Conservation (phyloP, 192 early-diverging fungal species). For the Rhizophagus sp. region DNA sequence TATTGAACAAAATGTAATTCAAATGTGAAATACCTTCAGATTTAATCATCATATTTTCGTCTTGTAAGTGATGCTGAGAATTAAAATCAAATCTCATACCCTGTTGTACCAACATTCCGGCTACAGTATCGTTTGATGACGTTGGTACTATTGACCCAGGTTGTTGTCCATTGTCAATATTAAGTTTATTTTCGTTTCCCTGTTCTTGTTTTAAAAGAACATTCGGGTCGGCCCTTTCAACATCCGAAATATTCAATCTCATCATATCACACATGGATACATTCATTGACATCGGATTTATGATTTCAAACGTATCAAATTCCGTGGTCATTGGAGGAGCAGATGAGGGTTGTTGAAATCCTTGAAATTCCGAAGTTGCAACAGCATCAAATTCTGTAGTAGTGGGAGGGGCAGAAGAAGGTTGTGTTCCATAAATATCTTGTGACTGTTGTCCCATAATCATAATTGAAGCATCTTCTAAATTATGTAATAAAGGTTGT, state of each 20-base stretch:
- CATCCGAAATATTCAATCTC: not conserved
- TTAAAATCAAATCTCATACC: slow-evolving; percentile 6
- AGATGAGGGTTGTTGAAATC: slow-evolving; percentile 28
- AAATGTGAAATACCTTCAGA: slow-evolving; percentile 9
- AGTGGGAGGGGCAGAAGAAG: slow-evolving; percentile 34
- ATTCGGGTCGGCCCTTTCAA: not conserved
- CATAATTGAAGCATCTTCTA: not conserved
- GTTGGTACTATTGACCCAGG: not conserved
- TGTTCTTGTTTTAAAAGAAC: not conserved
- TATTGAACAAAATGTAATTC: too few relatives aligned
- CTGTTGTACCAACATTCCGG: slow-evolving; percentile 9
- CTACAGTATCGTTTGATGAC: slow-evolving; percentile 9
- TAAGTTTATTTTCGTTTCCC: not conserved
- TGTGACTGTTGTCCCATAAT: slow-evolving; percentile 11
- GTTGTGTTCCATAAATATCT: slow-evolving; percentile 18
- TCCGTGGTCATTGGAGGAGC: slow-evolving; percentile 24
- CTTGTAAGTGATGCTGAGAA: slow-evolving; percentile 9
- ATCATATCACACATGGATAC: slow-evolving; percentile 9
- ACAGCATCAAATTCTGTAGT: slow-evolving; percentile 31
- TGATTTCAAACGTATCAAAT: slow-evolving; percentile 24
- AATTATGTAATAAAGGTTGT: slow-evolving; percentile 4
- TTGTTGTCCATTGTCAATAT: not conserved
- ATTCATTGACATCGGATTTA: slow-evolving; percentile 14
- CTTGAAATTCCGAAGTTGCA: slow-evolving; percentile 28
- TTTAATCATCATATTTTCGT: slow-evolving; percentile 14